Conservation (phyloP, 345 rosid species). For the Chamaenerion angustifolium region DNA sequence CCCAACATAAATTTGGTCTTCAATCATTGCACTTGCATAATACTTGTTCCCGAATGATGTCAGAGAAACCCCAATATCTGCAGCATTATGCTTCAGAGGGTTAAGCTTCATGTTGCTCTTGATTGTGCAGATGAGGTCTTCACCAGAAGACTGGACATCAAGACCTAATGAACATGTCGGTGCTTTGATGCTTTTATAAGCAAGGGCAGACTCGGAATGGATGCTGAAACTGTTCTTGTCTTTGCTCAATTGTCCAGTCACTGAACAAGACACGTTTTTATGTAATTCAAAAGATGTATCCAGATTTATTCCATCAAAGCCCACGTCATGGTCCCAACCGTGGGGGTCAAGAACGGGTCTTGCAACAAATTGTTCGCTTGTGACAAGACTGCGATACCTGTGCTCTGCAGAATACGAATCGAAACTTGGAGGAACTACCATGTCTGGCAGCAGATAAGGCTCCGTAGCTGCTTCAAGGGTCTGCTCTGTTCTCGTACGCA, state of each 20-base stretch:
- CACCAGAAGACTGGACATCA: conserved; percentile 69
- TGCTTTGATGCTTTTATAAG: conserved; percentile 33
- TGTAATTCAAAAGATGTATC: conserved; percentile 49
- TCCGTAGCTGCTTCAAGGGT: conserved; percentile 36
- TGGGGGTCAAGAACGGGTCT: conserved; percentile 88
- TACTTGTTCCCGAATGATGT: conserved; percentile 49
- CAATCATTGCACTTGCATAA: conserved; percentile 64
- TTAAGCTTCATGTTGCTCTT: conserved; percentile 48
- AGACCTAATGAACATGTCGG: conserved; percentile 47
- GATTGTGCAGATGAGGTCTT: conserved; percentile 51
- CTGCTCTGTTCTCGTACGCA: conserved; percentile 27
- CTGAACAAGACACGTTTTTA: conserved; percentile 37
- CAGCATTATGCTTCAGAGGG: conserved; percentile 43
- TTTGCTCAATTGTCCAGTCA: conserved; percentile 60
- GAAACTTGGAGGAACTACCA: conserved; percentile 75
- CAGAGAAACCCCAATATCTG: conserved; percentile 49
- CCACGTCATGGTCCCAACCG: conserved; percentile 94
- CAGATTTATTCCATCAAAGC: conserved; percentile 77
- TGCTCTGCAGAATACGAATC: conserved; percentile 53
- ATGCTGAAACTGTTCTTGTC: conserved; percentile 66
- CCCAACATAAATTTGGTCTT: conserved; percentile 57
- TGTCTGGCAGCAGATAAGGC: conserved; percentile 53
- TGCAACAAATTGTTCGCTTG: conserved; percentile 43
- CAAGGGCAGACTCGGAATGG: conserved; percentile 62
- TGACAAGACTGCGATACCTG: conserved; percentile 48